Percentiles rank a stretch among this genome's conserved stretches.
Conservation (phyloP, 106 monocot species). For the Dendrobium officinale region DNA sequence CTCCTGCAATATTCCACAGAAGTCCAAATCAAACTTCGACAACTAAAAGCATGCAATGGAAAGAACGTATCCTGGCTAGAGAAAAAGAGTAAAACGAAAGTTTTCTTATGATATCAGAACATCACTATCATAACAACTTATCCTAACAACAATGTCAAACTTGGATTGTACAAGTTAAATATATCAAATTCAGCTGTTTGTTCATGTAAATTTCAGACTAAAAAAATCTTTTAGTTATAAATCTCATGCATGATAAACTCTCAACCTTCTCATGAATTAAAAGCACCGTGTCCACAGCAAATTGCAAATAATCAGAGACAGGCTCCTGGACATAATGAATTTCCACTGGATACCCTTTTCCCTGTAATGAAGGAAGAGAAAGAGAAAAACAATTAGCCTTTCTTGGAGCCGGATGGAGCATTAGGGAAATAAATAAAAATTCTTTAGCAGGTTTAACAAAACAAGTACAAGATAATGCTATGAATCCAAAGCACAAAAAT, state of each 20-base stretch:
- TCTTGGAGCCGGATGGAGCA: background rate
- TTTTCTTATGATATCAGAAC: slow-evolving; percentile 1
- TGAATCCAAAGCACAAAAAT: background rate
- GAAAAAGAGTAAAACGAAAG: background rate
- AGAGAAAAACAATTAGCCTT: background rate
- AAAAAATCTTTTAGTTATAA: background rate
- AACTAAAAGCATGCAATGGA: background rate
- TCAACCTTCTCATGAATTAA: slow-evolving; percentile 80
- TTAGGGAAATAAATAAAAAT: background rate
- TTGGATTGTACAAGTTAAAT: background rate
- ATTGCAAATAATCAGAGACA: slow-evolving; percentile 76
- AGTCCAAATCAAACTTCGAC: background rate
- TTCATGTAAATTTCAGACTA: background rate
- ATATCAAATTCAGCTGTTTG: background rate
- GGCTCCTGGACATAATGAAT: slow-evolving; percentile 84
- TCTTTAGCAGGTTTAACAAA: background rate
- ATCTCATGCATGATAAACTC: background rate
- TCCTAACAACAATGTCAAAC: background rate
- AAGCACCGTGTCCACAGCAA: slow-evolving; percentile 73
- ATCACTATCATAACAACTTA: background rate
- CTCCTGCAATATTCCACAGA: slow-evolving; percentile 37
- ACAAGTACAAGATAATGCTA: background rate
- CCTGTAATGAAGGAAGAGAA: slow-evolving; percentile 29
- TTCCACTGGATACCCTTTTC: slow-evolving; percentile 85
- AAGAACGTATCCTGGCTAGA: background rate